Conservation (phyloP, 2,329 filamentous ascomycete species). For the Clonostachys byssicola region DNA sequence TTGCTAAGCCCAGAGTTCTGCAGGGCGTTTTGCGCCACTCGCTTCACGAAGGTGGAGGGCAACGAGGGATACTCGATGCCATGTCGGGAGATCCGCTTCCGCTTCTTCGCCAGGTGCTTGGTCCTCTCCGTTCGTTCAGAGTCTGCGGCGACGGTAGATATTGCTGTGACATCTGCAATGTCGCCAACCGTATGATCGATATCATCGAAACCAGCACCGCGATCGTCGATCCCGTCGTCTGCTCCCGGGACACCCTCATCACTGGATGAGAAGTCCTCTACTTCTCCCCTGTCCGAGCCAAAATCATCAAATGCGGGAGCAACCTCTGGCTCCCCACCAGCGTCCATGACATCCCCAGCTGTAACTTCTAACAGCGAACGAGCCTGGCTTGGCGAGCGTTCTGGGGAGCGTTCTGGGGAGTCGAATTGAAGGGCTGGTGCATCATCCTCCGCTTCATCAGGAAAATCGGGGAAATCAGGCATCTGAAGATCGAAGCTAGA, state of each 20-base stretch:
- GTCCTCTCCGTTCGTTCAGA: neutral
- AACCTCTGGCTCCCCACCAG: too few species aligned
- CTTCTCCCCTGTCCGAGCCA: too few species aligned
- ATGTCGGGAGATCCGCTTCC: slow-evolving; percentile 57
- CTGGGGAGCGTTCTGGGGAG: too few species aligned
- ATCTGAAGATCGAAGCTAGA: too few species aligned
- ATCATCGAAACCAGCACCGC: neutral
- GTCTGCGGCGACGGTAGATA: slow-evolving; percentile 8
- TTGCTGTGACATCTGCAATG: slow-evolving; percentile 7
- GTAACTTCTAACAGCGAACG: too few species aligned
- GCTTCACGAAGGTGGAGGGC: slow-evolving; percentile 69
- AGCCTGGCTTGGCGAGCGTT: too few species aligned
- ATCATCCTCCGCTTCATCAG: too few species aligned
- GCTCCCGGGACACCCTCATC: neutral
- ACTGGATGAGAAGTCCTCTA: too few species aligned
- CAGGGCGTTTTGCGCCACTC: slow-evolving; percentile 66
- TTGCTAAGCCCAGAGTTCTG: slow-evolving; percentile 62
- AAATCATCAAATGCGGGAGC: too few species aligned
- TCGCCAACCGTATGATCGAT: neutral
- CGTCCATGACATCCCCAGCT: too few species aligned
- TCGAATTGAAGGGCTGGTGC: too few species aligned
- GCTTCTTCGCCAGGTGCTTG: slow-evolving; percentile 17
- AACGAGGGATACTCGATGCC: slow-evolving; percentile 74
- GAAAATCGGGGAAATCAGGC: too few species aligned
- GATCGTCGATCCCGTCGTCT: neutral